Base-by-base conservation (phyloP, 495 filamentous ascomycete genomes). In the Polyplosphaeria fusca region DNA sequence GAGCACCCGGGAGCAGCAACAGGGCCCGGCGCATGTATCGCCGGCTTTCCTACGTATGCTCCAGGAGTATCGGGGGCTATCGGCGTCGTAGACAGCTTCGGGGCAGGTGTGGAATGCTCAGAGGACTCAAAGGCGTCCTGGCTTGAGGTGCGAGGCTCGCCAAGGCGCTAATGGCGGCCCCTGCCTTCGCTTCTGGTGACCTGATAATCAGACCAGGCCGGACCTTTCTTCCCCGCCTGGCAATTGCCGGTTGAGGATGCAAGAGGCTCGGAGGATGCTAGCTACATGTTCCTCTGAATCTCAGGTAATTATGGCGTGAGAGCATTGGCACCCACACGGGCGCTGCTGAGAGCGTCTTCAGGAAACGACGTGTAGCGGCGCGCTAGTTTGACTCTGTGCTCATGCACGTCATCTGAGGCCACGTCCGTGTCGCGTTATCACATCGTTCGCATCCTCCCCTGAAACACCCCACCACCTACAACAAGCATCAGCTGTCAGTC, bases 101-200 rank as follows among this genome's bases (percentile, higher is more conserved):
- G 43, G n/a, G n/a, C 52, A 63, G 53, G 55, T 52, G 38, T 58
- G 53, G 32, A 58, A 63, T 59, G 49, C 27, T 42, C 28, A 60
- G 57, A 49, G 30, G 48, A 35, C 7, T 47, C 48, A 48, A 58
- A 60, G 23, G 57, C 41, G 39, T 27, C 28, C 47, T 43, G 41
- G 7, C 13, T 47, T 16, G 55, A 59, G 55, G 48, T 59, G 55
- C 48, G 40, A 43, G 35, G 25, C 11, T 52, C 3, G 30, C 30
- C 7, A 14, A 35, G 14, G 30, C 30, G 14, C 7, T 7, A 7
- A 14, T 14, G 14, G 14, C 13, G 18, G 23, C 26, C 5, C 9
- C 16, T 37, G 39, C 19, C 19, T 35, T 41, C 19, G n/a, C 18
- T n/a, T 20, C 26, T 16, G 14, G 30, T 14, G 20, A 12, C 46